Conservation (phyloP, 192 early-diverging fungal genomes). For the Backusella circina region DNA sequence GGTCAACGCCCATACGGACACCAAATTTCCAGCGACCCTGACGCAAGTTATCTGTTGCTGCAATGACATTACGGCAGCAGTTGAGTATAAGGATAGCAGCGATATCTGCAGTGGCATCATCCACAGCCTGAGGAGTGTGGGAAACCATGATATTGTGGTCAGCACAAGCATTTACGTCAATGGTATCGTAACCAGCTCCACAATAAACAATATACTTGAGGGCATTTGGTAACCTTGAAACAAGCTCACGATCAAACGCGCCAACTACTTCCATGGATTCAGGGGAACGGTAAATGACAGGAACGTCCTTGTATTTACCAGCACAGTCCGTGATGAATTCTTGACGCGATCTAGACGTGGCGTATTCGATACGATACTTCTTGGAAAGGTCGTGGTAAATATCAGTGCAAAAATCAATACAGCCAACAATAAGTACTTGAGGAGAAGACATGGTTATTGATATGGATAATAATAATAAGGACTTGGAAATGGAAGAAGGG, state of each 20-base stretch:
- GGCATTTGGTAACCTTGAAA: slow-evolving; percentile 28
- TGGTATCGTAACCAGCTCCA: slow-evolving; percentile 38
- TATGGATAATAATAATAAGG: not conserved
- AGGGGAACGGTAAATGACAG: slow-evolving; percentile 16
- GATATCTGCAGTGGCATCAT: slow-evolving; percentile 43
- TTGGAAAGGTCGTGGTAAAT: slow-evolving; percentile 14
- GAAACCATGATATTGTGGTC: slow-evolving; percentile 37
- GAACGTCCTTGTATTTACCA: slow-evolving; percentile 25
- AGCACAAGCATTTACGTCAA: slow-evolving; percentile 34
- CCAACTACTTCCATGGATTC: slow-evolving; percentile 25
- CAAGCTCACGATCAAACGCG: slow-evolving; percentile 29
- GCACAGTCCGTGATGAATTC: slow-evolving; percentile 30
- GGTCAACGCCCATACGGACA: slow-evolving; percentile 33
- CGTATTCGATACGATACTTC: slow-evolving; percentile 15
- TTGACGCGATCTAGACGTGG: slow-evolving; percentile 23
- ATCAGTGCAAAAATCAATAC: slow-evolving; percentile 21
- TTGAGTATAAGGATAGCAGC: slow-evolving; percentile 44
- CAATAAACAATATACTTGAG: slow-evolving; percentile 26
- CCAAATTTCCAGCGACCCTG: slow-evolving; percentile 34
- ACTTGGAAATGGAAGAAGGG: not conserved
- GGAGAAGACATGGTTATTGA: not conserved
- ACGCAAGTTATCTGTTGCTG: slow-evolving; percentile 32
- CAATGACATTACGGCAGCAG: slow-evolving; percentile 40
- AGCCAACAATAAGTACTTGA: slow-evolving; percentile 25
- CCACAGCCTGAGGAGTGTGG: slow-evolving; percentile 40